A percentile compares a stretch with the other conserved stretches of the same genome.
Evolutionary conservation across 345 rosid species (phyloP).

Genomic region (Iberis pinnata): DNA sequence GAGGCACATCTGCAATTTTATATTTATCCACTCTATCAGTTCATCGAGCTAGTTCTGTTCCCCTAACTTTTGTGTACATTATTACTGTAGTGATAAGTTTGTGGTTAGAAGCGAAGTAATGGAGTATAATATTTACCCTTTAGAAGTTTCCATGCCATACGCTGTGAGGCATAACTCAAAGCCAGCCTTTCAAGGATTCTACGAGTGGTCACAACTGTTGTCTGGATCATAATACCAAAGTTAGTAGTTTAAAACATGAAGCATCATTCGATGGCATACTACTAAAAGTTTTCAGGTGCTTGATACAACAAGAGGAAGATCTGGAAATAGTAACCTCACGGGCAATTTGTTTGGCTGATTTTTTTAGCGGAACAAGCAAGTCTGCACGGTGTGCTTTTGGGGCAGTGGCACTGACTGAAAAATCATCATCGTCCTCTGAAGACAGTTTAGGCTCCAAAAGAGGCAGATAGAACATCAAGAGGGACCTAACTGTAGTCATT

Average conservation of each 20-base stretch:
- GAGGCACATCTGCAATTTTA: slow-evolving; percentile 59
- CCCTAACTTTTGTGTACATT: neutral
- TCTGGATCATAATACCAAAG: slow-evolving; percentile 39
- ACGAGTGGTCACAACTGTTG: slow-evolving; percentile 79
- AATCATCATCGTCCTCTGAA: slow-evolving; percentile 62
- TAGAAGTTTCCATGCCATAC: slow-evolving; percentile 95
- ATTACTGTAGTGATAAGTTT: neutral
- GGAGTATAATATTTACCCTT: slow-evolving; percentile 53
- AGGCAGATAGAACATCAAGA: slow-evolving; percentile 77
- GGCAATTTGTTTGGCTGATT: slow-evolving; percentile 75
- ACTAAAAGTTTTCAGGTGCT: neutral
- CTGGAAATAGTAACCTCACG: slow-evolving; percentile 56
- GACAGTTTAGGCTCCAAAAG: slow-evolving; percentile 65
- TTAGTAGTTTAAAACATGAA: neutral
- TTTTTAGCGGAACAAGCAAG: slow-evolving; percentile 74
- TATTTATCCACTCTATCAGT: slow-evolving; percentile 2
- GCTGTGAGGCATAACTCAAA: slow-evolving; percentile 66
- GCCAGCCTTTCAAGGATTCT: slow-evolving; percentile 87
- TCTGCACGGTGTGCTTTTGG: slow-evolving; percentile 38
- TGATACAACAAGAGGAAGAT: slow-evolving; percentile 3
- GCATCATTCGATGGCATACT: neutral
- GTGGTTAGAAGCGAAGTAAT: neutral
- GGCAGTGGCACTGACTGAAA: slow-evolving; percentile 42
- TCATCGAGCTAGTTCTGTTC: neutral
- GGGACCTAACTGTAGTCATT: slow-evolving; percentile 79